These are phyloP conservation scores for Colletotrichum zoysiae DNA, from an alignment of 2,329 filamentous ascomycete species.

Conservation along the genomic window DNA sequence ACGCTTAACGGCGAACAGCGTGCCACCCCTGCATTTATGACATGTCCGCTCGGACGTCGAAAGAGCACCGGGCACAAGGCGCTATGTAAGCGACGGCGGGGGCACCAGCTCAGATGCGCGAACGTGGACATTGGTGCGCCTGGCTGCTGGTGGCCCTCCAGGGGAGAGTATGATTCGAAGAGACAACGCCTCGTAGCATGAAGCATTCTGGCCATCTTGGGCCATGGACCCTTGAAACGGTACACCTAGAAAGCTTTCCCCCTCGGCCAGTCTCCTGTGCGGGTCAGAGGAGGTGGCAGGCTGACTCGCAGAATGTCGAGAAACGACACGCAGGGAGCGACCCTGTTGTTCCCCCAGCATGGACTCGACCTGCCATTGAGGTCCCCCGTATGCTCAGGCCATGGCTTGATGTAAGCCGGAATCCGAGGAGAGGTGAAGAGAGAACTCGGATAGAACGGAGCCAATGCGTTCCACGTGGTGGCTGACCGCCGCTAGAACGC, in stretches of 20 bases:
- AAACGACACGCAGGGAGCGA: neutral
- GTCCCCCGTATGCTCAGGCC: slow-evolving; percentile 12
- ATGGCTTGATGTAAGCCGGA: slow-evolving; percentile 5
- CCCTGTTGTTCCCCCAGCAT: neutral
- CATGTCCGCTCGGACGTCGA: slow-evolving; percentile 35
- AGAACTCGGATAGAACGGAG: slow-evolving; percentile 4
- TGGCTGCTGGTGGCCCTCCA: neutral
- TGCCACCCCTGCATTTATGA: slow-evolving; percentile 23
- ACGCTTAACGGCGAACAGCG: slow-evolving; percentile 12
- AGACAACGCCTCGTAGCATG: slow-evolving; percentile 1
- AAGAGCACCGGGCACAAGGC: slow-evolving; percentile 12
- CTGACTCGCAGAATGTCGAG: neutral
- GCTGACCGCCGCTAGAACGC: slow-evolving; percentile 30
- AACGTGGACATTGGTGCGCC: slow-evolving; percentile 5
- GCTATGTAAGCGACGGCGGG: slow-evolving; percentile 22
- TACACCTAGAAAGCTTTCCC: neutral
- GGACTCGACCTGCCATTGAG: neutral
- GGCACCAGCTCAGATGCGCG: neutral
- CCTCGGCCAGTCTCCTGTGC: neutral
- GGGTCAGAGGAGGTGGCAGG: too few species aligned
- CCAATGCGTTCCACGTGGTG: slow-evolving; percentile 36
- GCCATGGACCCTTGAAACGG: neutral
- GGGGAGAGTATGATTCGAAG: neutral
- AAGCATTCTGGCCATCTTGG: neutral
- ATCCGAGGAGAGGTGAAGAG: neutral